Percentiles rank a stretch among this genome's conserved stretches.
Evolutionary conservation across 345 rosid species (phyloP).

Genomic region (Eucalyptus pauciflora): DNA sequence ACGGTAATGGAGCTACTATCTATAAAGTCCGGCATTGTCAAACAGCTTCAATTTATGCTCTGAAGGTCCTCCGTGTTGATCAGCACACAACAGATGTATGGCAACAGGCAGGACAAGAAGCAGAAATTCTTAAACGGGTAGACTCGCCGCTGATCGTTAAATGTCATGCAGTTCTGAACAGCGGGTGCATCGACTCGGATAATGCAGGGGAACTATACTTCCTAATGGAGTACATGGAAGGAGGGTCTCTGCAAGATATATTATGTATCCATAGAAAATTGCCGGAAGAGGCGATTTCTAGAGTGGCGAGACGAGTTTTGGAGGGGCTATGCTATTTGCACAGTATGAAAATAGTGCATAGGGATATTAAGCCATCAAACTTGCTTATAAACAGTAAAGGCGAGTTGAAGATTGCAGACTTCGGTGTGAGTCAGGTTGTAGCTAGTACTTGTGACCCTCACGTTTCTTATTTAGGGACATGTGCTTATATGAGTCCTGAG

Average conservation of each 20-base stretch:
- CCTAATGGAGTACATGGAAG: constrained; percentile 60
- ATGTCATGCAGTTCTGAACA: constrained; percentile 28
- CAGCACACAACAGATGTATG: not conserved
- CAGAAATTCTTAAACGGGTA: constrained; percentile 37
- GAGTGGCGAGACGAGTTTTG: constrained; percentile 20
- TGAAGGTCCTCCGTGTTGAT: constrained; percentile 37
- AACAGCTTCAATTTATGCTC: constrained; percentile 21
- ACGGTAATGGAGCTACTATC: constrained; percentile 47
- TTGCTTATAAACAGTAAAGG: constrained; percentile 32
- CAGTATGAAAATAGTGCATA: constrained; percentile 39
- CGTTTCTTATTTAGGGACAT: constrained; percentile 36
- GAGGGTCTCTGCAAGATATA: constrained; percentile 31
- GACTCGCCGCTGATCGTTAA: constrained; percentile 38
- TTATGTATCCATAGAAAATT: constrained; percentile 4
- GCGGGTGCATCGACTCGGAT: not conserved
- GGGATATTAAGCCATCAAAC: constrained; percentile 68
- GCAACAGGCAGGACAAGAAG: constrained; percentile 24
- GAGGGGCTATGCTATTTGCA: constrained; percentile 42
- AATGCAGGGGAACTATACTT: constrained; percentile 26
- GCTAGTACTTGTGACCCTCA: not conserved
- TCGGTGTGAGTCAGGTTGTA: constrained; percentile 44
- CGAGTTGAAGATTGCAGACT: constrained; percentile 59
- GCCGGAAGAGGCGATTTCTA: constrained; percentile 19
- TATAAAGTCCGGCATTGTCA: constrained; percentile 38
- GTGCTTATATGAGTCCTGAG: constrained; percentile 72